Evolutionary conservation across 2,329 filamentous ascomycete genomes (phyloP), one percentile per base, ranked within the genome.

Genomic region (Trichoderma koningii): DNA sequence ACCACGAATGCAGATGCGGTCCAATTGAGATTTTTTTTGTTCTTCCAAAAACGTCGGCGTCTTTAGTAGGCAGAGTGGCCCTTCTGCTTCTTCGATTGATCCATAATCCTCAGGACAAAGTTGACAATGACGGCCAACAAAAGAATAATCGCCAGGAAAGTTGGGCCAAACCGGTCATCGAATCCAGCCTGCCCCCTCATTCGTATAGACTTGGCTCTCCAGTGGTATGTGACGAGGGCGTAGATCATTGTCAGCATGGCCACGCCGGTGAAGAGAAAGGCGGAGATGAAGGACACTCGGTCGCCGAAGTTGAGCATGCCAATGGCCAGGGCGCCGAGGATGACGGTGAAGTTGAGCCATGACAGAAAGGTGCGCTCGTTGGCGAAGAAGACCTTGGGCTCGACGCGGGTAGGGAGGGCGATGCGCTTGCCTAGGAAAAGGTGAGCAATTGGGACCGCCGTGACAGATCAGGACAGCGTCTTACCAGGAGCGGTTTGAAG

Each of bases 361-460:
- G 93, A 97, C 74, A 99, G 88, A 78, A 99, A 99, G 69, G 95
- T 99, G 69, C 95, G 92, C 82, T 99, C 95, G 84, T 99, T 99
- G 81, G 95, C 95, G 84, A 99, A 99, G 87, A 98, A 99, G 83
- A 99, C 95, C 81, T 99, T 99, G 73, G 95, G 95, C 80, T 99
- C 95, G 79, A 99, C 94, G 71, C 95, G 93, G 67, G 94, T 97
- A 65, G 95, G 95, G 69, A 99, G 92, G 73, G 95, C 94, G 77
- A 99, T 98, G 76, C 94, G 92, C 83, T 99, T 99, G 85, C 94
- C 94, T 97, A 73, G 55, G n/a, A 42, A 21, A 21, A 10, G 44
- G 61, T 52, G 59, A 30, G 44, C 55, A 65, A 65, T 48, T 60
- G 34, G 48, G 21, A 30, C 34, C 7, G 9, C 41, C 23, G 48